These are phyloP conservation scores for Murraya koenigii DNA, from an alignment of 345 rosid species.

Conservation along the genomic window DNA sequence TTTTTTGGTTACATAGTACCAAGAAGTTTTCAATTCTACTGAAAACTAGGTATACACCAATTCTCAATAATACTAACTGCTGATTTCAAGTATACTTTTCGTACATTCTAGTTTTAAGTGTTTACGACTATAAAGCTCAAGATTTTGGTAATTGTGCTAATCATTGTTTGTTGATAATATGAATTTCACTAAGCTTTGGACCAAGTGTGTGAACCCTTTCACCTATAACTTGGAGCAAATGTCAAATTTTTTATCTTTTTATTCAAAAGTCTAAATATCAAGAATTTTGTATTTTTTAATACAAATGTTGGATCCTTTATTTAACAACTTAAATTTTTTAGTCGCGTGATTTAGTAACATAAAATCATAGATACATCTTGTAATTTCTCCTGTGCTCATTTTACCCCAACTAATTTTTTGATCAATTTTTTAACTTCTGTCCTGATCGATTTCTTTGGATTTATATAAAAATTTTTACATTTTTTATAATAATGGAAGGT, in stretches of 20 bases:
- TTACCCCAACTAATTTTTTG: too few species aligned
- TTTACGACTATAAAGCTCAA: not conserved
- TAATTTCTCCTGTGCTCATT: too few species aligned
- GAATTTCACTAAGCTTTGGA: not conserved
- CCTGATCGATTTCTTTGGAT: too few species aligned
- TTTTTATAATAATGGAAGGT: too few species aligned
- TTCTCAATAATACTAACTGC: not conserved
- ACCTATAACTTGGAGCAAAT: not conserved
- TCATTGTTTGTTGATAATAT: not conserved
- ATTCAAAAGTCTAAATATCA: not conserved
- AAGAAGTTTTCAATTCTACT: not conserved
- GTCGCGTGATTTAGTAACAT: not conserved
- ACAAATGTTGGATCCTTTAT: too few species aligned
- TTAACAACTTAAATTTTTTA: not conserved
- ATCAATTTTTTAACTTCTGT: too few species aligned
- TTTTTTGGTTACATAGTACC: not conserved
- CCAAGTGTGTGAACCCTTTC: not conserved
- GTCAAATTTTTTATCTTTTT: not conserved
- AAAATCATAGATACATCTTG: too few species aligned
- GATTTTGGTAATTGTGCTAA: slow-evolving; percentile 13
- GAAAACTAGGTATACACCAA: slow-evolving; percentile 10
- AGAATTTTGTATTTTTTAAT: too few species aligned
- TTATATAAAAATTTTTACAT: too few species aligned
- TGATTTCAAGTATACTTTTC: not conserved
- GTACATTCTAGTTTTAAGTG: not conserved